Base-by-base conservation (phyloP, 169 alveolate species). In the Plasmodium chabaudi region DNA sequence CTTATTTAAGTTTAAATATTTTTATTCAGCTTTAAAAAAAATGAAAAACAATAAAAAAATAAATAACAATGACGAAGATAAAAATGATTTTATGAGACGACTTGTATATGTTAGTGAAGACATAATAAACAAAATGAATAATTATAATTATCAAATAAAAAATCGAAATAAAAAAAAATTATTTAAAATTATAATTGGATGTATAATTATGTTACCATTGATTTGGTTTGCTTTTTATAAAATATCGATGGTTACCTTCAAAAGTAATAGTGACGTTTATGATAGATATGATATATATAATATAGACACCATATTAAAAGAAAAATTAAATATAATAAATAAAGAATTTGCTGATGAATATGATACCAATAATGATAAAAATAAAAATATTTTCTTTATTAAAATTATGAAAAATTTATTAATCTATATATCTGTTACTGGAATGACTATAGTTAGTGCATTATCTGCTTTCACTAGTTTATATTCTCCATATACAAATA, bases 381-480 rank as follows among this genome's bases (percentile, higher is more conserved):
- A 25, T 61, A 46, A 63, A 21, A 17, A 56, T 25, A 61, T 55
- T 46, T 49, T 64, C 23, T 75, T 75, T 49, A 46, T 75, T 25
- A 75, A 75, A 63, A 5, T 75, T 10, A 75, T 75, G 77, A 75
- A 75, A 44, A 75, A 75, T 63, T 64, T 75, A 7, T 25, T 75
- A 1, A 75, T 64, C 1, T 75, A 75, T 75, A 75, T 75, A 44
- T 75, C 88, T 27, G 88, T 75, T 49, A 75, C 88, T 13, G 88
- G 88, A 1, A 75, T 75, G 88, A 75, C 88, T 4, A 61, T 75
- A 55, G 88, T 75, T 42, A 75, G 88, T 49, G 77, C 88, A 5
- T 67, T 75, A 46, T 75, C 88, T 1, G 88, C 88, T 9, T 75
- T 75, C 55, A 75, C 88, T 39, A 75, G 88, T 61, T n/a, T 75